Evolutionary conservation across 2,329 filamentous ascomycete genomes (phyloP).

Genomic region (Apiospora pterosperma): DNA sequence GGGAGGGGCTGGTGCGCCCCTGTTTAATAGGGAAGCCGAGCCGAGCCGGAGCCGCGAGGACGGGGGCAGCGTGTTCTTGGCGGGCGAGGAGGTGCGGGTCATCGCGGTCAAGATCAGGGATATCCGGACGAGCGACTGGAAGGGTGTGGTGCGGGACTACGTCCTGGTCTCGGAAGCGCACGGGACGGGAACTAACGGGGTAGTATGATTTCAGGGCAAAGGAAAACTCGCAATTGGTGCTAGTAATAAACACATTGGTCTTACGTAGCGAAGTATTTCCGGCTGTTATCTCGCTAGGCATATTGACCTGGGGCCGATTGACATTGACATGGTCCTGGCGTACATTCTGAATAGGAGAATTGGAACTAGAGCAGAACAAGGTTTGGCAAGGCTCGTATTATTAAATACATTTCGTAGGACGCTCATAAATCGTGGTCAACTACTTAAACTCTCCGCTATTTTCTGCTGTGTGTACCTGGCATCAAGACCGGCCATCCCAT

Average conservation of each 20-base stretch:
- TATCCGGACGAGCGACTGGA: conserved; percentile 90
- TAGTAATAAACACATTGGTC: not conserved
- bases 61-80: conserved; percentile 64
- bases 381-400: not conserved
- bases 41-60: conserved; percentile 34
- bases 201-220: not conserved
- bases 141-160: conserved; percentile 86
- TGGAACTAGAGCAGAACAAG: not conserved
- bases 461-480: not conserved
- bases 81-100: conserved; percentile 79
- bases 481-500: conserved; percentile 36
- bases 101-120: conserved; percentile 82
- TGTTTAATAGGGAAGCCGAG: conserved; percentile 31
- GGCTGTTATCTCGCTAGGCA: too few relatives aligned
- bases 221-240: not conserved
- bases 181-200: not conserved
- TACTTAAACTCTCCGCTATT: not conserved
- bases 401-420: not conserved
- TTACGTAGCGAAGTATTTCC: not conserved
- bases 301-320: too few relatives aligned
- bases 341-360: too few relatives aligned
- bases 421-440: not conserved
- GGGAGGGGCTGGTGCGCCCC: conserved; percentile 41
- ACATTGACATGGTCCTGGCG: too few relatives aligned
- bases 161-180: conserved; percentile 38